phyloP scores from a whole-genome alignment of 139 green algal species.

The Volvox africanus region DNA sequence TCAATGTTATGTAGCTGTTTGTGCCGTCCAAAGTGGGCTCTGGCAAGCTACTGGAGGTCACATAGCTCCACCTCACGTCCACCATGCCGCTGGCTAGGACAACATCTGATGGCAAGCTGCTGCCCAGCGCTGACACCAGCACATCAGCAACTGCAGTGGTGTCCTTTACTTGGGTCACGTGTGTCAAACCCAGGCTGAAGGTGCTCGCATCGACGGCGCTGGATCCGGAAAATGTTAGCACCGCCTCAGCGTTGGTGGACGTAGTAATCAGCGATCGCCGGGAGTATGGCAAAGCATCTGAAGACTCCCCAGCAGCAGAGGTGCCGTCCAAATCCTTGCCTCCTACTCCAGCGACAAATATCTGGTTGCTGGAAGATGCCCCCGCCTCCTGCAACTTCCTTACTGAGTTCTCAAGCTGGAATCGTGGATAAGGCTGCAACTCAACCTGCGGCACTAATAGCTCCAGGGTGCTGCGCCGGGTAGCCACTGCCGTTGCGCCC shows the following conservation, averaged over 20 bases:
- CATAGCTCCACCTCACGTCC: background rate
- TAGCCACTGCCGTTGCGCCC: background rate
- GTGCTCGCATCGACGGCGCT: background rate
- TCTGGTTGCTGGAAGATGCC: background rate
- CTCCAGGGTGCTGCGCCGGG: background rate
- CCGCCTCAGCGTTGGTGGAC: background rate
- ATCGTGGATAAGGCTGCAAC: background rate
- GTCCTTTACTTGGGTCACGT: background rate
- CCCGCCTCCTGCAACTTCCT: background rate
- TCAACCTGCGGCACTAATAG: background rate
- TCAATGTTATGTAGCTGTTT: conserved; percentile 2
- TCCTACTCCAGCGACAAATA: too few species aligned
- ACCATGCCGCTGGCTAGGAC: background rate
- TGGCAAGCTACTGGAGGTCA: too few species aligned
- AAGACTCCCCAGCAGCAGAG: background rate
- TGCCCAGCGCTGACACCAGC: background rate
- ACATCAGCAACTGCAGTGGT: background rate
- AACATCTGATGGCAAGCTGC: background rate
- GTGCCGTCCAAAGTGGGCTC: background rate
- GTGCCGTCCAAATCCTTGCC: background rate
- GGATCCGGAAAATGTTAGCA: background rate
- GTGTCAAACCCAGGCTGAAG: background rate
- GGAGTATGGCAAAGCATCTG: background rate
- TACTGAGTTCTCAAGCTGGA: background rate
- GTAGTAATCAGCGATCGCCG: background rate